phyloP scores from a whole-genome alignment of 441 rosid genomes.

The Iberis amara region DNA sequence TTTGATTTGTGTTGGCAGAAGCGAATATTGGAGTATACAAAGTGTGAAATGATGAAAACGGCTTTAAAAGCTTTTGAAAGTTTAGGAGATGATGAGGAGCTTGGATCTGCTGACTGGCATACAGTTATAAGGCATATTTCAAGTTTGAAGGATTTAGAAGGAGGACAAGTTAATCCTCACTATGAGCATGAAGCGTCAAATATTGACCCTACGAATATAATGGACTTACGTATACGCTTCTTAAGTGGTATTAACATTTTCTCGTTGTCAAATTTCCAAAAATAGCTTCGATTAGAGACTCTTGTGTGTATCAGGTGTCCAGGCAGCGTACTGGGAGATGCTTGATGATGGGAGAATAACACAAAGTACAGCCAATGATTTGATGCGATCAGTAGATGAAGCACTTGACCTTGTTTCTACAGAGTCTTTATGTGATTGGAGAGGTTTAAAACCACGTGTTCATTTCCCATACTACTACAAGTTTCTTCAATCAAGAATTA shows the following conservation, averaged over 20 bases:
- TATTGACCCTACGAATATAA: conserved; percentile 52
- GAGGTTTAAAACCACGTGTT: conserved; percentile 57
- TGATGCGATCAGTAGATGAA: conserved; percentile 88
- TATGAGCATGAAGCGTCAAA: conserved; percentile 36
- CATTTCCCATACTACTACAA: conserved; percentile 65
- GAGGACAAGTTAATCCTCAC: conserved; percentile 43
- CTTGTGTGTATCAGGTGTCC: conserved; percentile 56
- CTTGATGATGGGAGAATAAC: conserved; percentile 86
- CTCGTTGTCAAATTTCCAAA: background rate
- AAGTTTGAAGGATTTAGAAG: conserved; percentile 56
- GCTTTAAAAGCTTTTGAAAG: conserved; percentile 78
- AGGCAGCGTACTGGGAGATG: conserved; percentile 95
- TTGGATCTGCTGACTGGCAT: conserved; percentile 89
- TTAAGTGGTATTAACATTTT: conserved; percentile 52
- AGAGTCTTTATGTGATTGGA: conserved; percentile 81
- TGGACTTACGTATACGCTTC: conserved; percentile 73
- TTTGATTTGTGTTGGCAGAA: conserved; percentile 40
- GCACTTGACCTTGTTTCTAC: conserved; percentile 61
- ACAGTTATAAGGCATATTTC: conserved; percentile 61
- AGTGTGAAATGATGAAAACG: conserved; percentile 79
- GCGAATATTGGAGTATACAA: conserved; percentile 81
- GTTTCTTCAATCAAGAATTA: conserved; percentile 53
- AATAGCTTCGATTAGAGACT: background rate
- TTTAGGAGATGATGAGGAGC: conserved; percentile 93
- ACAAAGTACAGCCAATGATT: conserved; percentile 52